A percentile compares a stretch with the other conserved stretches of the same genome.
phyloP scores from a whole-genome alignment of 2,329 filamentous ascomycete genomes.

The Fusarium ramigenum region DNA sequence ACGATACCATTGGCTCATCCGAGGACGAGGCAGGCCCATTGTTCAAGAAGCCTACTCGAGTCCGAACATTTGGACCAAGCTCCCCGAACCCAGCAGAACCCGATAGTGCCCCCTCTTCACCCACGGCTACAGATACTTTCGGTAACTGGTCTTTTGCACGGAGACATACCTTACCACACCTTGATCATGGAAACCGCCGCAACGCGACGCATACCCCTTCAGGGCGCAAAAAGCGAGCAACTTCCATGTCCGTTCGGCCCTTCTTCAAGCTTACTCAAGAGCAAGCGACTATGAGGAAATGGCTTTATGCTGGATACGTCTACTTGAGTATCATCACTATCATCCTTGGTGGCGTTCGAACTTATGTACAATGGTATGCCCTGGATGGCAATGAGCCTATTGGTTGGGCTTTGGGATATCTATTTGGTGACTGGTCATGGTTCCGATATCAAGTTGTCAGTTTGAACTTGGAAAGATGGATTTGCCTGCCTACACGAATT shows the following conservation, averaged over 20 bases:
- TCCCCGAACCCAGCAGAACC: slow-evolving; percentile 8
- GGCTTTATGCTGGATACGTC: slow-evolving; percentile 82
- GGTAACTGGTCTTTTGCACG: slow-evolving; percentile 42
- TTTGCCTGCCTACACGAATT: slow-evolving; percentile 69
- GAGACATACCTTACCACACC: slow-evolving; percentile 64
- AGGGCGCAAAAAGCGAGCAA: slow-evolving; percentile 71
- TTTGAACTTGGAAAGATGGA: slow-evolving; percentile 77
- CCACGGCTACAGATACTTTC: slow-evolving; percentile 30
- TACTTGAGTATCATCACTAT: slow-evolving; percentile 74
- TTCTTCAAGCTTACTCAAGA: slow-evolving; percentile 83
- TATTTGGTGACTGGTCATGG: slow-evolving; percentile 79
- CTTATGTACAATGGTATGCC: slow-evolving; percentile 73
- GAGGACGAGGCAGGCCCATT: slow-evolving; percentile 45
- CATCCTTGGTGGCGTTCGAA: slow-evolving; percentile 76
- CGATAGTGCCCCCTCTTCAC: slow-evolving; percentile 31
- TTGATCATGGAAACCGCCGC: slow-evolving; percentile 47
- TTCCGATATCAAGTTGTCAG: slow-evolving; percentile 78
- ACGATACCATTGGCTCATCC: slow-evolving; percentile 46
- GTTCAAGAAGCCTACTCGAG: slow-evolving; percentile 37
- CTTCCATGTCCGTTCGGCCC: slow-evolving; percentile 71
- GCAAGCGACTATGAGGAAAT: slow-evolving; percentile 81
- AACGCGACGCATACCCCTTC: slow-evolving; percentile 66
- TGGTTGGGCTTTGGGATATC: slow-evolving; percentile 90
- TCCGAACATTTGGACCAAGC: slow-evolving; percentile 45
- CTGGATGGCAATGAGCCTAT: slow-evolving; percentile 81